These are phyloP conservation scores for Suillus discolor DNA, from an alignment of 768 basidiomycete genomes.

Conservation along the genomic window DNA sequence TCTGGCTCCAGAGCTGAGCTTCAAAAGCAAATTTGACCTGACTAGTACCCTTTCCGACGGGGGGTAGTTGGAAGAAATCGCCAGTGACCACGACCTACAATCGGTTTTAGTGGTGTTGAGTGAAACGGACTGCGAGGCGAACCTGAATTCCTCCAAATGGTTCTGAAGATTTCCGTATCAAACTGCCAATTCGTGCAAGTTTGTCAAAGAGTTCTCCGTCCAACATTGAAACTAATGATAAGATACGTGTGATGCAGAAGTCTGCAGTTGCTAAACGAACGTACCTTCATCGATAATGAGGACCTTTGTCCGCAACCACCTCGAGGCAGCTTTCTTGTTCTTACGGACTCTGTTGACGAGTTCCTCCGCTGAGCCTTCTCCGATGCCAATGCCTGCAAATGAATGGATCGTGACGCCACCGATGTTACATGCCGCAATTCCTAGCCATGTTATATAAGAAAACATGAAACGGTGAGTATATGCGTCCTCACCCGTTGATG, in stretches of 20 bases:
- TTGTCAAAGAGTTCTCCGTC: slow-evolving; percentile 95
- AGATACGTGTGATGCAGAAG: slow-evolving; percentile 6
- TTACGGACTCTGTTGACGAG: slow-evolving; percentile 69
- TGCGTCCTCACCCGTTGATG: slow-evolving; percentile 73
- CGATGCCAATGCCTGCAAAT: slow-evolving; percentile 92
- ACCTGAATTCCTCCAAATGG: slow-evolving; percentile 98
- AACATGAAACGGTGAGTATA: slow-evolving; percentile 3
- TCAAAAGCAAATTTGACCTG: slow-evolving; percentile 91
- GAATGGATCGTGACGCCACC: slow-evolving; percentile 96
- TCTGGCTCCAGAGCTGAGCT: slow-evolving; percentile 72
- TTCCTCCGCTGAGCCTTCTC: slow-evolving; percentile 60
- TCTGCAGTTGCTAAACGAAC: slow-evolving; percentile 6
- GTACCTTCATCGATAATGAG: slow-evolving; percentile 83
- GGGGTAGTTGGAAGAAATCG: slow-evolving; percentile 98
- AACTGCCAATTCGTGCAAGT: slow-evolving; percentile 68
- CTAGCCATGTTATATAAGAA: slow-evolving; percentile 33
- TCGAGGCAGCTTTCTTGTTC: slow-evolving; percentile 79
- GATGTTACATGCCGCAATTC: slow-evolving; percentile 97
- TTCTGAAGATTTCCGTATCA: slow-evolving; percentile 57
- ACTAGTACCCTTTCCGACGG: slow-evolving; percentile 67
- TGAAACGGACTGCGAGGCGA: slow-evolving; percentile 4
- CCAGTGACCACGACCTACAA: slow-evolving; percentile 86
- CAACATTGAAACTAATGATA: slow-evolving; percentile 87
- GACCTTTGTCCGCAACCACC: slow-evolving; percentile 87
- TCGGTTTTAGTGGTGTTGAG: background rate